Conservation (phyloP, 2,329 filamentous ascomycete genomes). For the Alternaria rosae region DNA sequence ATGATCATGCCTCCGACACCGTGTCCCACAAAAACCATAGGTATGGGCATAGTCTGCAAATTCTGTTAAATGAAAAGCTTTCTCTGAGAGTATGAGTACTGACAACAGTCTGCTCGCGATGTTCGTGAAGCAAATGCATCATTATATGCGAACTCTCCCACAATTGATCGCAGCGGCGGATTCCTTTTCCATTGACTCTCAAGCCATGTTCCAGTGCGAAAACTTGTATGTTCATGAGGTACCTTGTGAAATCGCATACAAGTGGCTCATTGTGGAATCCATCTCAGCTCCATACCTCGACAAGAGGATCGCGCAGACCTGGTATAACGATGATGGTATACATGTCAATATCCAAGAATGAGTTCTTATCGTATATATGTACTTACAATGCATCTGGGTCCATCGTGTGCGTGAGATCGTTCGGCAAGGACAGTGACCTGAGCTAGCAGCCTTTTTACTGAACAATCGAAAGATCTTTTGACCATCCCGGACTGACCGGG, state of each 20-base stretch:
- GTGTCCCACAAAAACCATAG: neutral
- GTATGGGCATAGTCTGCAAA: too few relatives aligned
- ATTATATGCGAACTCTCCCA: neutral
- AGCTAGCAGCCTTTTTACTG: neutral
- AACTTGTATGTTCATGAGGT: neutral
- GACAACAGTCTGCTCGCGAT: neutral
- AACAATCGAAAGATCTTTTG: neutral
- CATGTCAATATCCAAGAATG: neutral
- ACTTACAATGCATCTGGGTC: neutral
- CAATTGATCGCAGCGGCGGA: rapidly evolving
- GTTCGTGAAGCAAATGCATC: neutral
- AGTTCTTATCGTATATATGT: too few relatives aligned
- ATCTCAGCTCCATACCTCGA: neutral
- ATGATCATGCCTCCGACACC: neutral
- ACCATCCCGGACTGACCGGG: neutral
- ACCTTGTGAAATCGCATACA: neutral
- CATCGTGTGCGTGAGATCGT: neutral
- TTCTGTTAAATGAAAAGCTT: too few relatives aligned
- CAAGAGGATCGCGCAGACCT: neutral
- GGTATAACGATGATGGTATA: neutral
- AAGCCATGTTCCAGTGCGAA: neutral
- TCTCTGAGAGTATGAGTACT: too few relatives aligned
- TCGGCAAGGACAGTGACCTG: neutral
- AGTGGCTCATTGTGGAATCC: neutral
- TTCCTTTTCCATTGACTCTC: neutral